Percentiles rank a stretch among this genome's conserved stretches.
These are phyloP conservation scores for Stachybotrys echinatus DNA, from an alignment of 2,329 filamentous ascomycete genomes.

Conservation along the genomic window DNA sequence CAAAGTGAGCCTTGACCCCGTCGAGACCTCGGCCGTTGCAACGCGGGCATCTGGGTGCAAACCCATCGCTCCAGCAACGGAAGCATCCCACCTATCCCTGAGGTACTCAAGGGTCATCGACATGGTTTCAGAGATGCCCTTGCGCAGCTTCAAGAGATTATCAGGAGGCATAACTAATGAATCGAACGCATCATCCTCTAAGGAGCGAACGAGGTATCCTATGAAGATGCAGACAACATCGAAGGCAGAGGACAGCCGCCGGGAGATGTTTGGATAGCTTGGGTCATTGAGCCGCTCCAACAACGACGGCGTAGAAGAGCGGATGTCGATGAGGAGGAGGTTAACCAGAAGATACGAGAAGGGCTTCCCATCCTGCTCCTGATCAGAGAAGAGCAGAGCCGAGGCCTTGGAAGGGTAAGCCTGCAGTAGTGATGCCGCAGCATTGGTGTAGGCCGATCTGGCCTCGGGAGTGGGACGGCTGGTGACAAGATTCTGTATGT, in stretches of 20 bases:
- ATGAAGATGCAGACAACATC: constrained; percentile 59
- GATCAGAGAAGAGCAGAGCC: constrained; percentile 46
- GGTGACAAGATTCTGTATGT: constrained; percentile 48
- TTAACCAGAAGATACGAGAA: constrained; percentile 59
- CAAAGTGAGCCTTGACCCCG: constrained; percentile 41
- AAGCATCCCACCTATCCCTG: constrained; percentile 65
- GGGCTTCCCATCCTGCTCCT: constrained; percentile 39
- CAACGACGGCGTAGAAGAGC: constrained; percentile 56
- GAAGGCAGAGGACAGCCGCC: constrained; percentile 54
- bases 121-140: constrained; percentile 57
- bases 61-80: constrained; percentile 56
- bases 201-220: constrained; percentile 47
- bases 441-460: constrained; percentile 54
- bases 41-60: constrained; percentile 52
- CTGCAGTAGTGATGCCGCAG: constrained; percentile 52
- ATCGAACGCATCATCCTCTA: constrained; percentile 41
- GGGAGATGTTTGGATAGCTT: constrained; percentile 44
- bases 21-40: constrained; percentile 35
- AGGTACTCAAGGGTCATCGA: constrained; percentile 60
- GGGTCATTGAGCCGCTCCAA: constrained; percentile 52
- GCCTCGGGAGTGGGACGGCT: constrained; percentile 50
- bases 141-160: constrained; percentile 55
- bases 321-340: constrained; percentile 61
- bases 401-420: constrained; percentile 43
- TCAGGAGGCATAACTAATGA: constrained; percentile 48